A percentile compares a stretch with the other conserved stretches of the same genome.
These are phyloP conservation scores for Russula sp. DNA, from an alignment of 768 basidiomycete species.

Conservation along the genomic window DNA sequence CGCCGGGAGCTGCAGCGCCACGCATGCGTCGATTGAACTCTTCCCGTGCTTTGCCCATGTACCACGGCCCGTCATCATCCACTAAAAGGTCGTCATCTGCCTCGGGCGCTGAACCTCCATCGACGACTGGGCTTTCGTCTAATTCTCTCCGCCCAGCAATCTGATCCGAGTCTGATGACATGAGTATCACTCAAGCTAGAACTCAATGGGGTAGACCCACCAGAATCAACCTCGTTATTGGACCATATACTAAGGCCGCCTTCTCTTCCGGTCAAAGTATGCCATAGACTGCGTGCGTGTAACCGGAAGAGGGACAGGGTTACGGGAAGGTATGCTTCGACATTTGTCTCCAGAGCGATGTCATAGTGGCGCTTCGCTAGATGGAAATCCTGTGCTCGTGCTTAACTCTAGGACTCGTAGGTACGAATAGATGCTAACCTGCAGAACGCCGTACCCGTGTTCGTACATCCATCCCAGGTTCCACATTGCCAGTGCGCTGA, in stretches of 20 bases:
- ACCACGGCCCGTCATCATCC: conserved; percentile 67
- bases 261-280: conserved; percentile 52
- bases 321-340: conserved; percentile 86
- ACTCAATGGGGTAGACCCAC: conserved; percentile 22
- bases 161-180: neutral
- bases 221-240: conserved; percentile 42
- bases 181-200: neutral
- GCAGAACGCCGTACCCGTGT: conserved; percentile 85
- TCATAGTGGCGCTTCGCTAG: conserved; percentile 96
- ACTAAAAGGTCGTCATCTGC: conserved; percentile 27
- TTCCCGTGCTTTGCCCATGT: conserved; percentile 74
- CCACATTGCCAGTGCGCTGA: conserved; percentile 96
- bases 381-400: conserved; percentile 69
- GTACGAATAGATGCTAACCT: conserved; percentile 39
- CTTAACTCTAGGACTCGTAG: neutral
- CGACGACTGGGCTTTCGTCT: conserved; percentile 5
- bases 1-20: conserved; percentile 35
- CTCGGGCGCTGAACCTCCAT: conserved; percentile 10
- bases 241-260: conserved; percentile 64
- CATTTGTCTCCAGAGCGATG: conserved; percentile 76
- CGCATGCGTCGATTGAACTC: conserved; percentile 57
- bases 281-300: conserved; percentile 78
- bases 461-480: conserved; percentile 99
- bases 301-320: conserved; percentile 74
- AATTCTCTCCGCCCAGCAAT: conserved; percentile 14